Evolutionary conservation across 306 rosid species (phyloP).

Genomic region (Citrullus colocynthis): DNA sequence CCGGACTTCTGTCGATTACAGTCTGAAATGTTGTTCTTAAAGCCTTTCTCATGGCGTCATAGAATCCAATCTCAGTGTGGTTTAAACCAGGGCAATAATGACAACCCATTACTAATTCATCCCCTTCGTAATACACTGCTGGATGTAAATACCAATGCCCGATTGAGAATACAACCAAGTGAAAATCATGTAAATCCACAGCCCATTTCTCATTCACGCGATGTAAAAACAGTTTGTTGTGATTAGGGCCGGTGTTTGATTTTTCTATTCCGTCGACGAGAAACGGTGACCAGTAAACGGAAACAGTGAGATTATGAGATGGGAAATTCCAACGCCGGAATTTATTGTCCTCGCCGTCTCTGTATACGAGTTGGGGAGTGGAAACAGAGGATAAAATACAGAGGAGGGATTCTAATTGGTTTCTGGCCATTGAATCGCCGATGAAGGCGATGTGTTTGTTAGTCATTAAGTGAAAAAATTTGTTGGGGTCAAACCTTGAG

Average conservation of each 20-base stretch:
- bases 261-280: constrained; percentile 68
- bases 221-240: constrained; percentile 51
- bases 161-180: constrained; percentile 47
- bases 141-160: constrained; percentile 96
- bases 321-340: constrained; percentile 60
- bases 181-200: constrained; percentile 36
- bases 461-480: constrained; percentile 38
- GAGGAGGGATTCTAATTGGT: constrained; percentile 89
- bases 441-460: constrained; percentile 76
- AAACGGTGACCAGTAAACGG: constrained; percentile 89
- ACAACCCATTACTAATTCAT: constrained; percentile 51
- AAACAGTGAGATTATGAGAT: constrained; percentile 42
- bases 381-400: constrained; percentile 57
- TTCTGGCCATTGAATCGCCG: constrained; percentile 95
- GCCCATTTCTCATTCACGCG: constrained; percentile 74
- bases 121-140: constrained; percentile 57
- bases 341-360: constrained; percentile 53
- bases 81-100: constrained; percentile 74
- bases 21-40: constrained; percentile 40
- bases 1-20: constrained; percentile 29
- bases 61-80: constrained; percentile 76
- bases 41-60: constrained; percentile 64
- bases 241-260: constrained; percentile 27
- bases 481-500: constrained; percentile 66
- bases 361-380: constrained; percentile 42